phyloP scores from a whole-genome alignment of 169 alveolate species.

The Babesia ovis region DNA sequence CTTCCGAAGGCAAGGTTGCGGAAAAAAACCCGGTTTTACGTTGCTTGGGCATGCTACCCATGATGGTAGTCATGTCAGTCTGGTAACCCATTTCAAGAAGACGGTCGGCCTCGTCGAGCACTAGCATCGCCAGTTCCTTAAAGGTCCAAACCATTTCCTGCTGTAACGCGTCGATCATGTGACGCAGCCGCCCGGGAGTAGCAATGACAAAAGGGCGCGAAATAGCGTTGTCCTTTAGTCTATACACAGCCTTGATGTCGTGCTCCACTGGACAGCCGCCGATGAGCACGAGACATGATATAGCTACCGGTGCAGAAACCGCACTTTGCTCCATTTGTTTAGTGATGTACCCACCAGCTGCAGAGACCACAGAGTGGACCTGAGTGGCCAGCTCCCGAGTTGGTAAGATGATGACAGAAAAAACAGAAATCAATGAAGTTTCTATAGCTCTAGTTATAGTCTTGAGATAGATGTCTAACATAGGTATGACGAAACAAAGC shows the following conservation, averaged over 20 bases:
- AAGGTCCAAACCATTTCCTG: conserved; percentile 62
- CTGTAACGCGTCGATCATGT: conserved; percentile 47
- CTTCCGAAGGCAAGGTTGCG: conserved; percentile 82
- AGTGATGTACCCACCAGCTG: not conserved
- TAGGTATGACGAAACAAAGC: conserved; percentile 91
- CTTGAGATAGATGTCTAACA: conserved; percentile 47
- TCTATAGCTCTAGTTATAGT: not conserved
- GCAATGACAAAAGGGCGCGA: conserved; percentile 42
- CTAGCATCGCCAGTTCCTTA: conserved; percentile 57
- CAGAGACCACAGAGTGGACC: conserved; percentile 34
- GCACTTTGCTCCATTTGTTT: not conserved
- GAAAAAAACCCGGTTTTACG: conserved; percentile 94
- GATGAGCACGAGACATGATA: conserved; percentile 35
- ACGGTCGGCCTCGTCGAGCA: conserved; percentile 94
- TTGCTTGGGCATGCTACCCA: conserved; percentile 88
- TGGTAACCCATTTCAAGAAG: conserved; percentile 89
- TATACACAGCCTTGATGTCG: conserved; percentile 23
- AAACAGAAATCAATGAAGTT: conserved; percentile 58
- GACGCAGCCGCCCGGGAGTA: conserved; percentile 67
- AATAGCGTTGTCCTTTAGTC: conserved; percentile 6
- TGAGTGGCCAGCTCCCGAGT: conserved; percentile 97
- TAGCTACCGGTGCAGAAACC: no score
- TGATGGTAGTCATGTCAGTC: conserved; percentile 78
- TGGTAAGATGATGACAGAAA: conserved; percentile 91
- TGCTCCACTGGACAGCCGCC: conserved; percentile 63